Percentiles rank a stretch among this genome's conserved stretches.
Conservation (phyloP, 2,329 filamentous ascomycete species). For the Truncatella angustata region DNA sequence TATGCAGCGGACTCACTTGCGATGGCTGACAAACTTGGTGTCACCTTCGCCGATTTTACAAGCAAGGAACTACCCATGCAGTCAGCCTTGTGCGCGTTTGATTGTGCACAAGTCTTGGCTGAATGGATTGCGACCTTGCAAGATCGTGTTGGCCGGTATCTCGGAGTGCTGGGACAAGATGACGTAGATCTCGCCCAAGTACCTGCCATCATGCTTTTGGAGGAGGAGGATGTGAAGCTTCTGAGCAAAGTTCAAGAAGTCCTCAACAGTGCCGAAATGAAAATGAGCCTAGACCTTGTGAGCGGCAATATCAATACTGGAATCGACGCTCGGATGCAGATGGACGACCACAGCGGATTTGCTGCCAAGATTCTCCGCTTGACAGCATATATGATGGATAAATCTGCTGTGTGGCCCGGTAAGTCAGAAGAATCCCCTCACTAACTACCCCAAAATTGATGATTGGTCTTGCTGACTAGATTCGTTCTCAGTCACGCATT, state of each 20-base stretch:
- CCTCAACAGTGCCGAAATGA: conserved; percentile 71
- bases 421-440: conserved; percentile 33
- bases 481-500: conserved; percentile 41
- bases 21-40: conserved; percentile 82
- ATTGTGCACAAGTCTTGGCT: conserved; percentile 89
- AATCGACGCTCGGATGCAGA: conserved; percentile 53
- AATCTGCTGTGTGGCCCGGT: conserved; percentile 92
- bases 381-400: conserved; percentile 83
- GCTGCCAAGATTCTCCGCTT: conserved; percentile 81
- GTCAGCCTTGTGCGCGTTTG: conserved; percentile 87
- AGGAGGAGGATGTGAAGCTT: conserved; percentile 87
- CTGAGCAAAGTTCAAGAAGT: conserved; percentile 81
- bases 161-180: conserved; percentile 84
- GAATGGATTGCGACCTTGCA: conserved; percentile 95
- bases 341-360: conserved; percentile 68
- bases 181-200: conserved; percentile 76
- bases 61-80: conserved; percentile 86
- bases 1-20: conserved; percentile 89
- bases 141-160: conserved; percentile 84
- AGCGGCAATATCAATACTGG: conserved; percentile 46
- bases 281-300: conserved; percentile 62
- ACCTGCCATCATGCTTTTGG: conserved; percentile 83
- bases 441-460: neutral
- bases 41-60: conserved; percentile 80
- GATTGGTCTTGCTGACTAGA: conserved; percentile 5